These are phyloP conservation scores for Lignosus rhinocerotis DNA, from an alignment of 1,284 basidiomycete genomes.

Conservation along the genomic window DNA sequence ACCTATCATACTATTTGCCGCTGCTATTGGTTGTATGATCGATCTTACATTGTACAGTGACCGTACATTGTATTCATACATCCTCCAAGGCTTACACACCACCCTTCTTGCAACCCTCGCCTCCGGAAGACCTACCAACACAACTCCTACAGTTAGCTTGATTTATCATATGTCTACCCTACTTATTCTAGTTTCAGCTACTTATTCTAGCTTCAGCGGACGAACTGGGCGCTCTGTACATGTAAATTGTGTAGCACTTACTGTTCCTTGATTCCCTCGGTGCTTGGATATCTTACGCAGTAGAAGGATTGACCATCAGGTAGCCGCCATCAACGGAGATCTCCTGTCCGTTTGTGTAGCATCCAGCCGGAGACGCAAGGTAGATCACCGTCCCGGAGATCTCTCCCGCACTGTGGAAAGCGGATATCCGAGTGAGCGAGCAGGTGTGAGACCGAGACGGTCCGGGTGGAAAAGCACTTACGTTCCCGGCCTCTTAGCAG, in stretches of 20 bases:
- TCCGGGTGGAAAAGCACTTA: slow-evolving; percentile 40
- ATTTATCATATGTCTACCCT: slow-evolving; percentile 20
- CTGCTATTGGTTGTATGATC: background rate
- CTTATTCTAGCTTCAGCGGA: slow-evolving; percentile 7
- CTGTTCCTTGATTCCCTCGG: background rate
- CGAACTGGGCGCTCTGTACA: slow-evolving; percentile 12
- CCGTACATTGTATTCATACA: slow-evolving; percentile 6
- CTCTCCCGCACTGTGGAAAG: slow-evolving; percentile 55
- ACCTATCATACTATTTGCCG: slow-evolving; percentile 1
- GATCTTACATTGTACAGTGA: background rate
- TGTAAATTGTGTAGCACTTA: slow-evolving; percentile 7
- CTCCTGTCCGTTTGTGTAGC: slow-evolving; percentile 75
- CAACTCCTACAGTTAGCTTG: slow-evolving; percentile 16
- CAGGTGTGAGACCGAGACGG: background rate
- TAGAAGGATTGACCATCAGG: slow-evolving; percentile 67
- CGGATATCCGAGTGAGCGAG: background rate
- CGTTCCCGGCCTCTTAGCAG: slow-evolving; percentile 65
- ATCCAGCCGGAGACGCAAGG: slow-evolving; percentile 67
- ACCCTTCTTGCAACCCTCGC: background rate
- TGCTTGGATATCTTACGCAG: slow-evolving; percentile 12
- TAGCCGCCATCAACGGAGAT: slow-evolving; percentile 75
- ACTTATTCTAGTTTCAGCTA: too few species aligned
- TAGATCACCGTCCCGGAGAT: slow-evolving; percentile 76
- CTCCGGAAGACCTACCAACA: background rate
- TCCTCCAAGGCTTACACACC: background rate